A percentile compares a stretch with the other conserved stretches of the same genome.
phyloP scores from a whole-genome alignment of 129 eudicot genomes.

The Chrysanthemum makinoi region DNA sequence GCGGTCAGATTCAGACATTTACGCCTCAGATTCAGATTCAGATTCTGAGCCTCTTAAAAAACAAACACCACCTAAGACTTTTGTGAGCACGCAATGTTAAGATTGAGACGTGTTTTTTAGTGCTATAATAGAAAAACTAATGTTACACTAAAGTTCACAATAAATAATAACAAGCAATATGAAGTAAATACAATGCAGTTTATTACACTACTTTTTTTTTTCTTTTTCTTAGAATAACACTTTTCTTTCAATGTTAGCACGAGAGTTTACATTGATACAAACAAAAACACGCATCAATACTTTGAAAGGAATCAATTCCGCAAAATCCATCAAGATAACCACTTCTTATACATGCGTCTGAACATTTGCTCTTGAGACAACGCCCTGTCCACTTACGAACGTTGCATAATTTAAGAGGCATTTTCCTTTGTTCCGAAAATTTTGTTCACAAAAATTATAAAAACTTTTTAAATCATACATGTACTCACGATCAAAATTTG shows the following conservation, averaged over 20 bases:
- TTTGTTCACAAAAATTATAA: not conserved
- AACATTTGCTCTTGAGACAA: constrained; percentile 21
- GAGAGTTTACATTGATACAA: not conserved
- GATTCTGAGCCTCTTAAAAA: no score
- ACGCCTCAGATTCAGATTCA: no score
- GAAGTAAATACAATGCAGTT: no score
- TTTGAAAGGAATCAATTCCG: not conserved
- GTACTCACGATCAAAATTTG: not conserved
- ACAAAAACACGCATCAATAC: constrained; percentile 3
- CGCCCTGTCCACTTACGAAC: constrained; percentile 6
- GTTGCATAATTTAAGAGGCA: not conserved
- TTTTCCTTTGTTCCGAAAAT: not conserved
- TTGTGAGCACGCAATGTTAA: no score
- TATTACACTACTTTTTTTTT: no score
- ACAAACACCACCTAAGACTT: no score
- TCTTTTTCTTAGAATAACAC: no score
- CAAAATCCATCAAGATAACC: constrained; percentile 19
- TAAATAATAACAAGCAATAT: no score
- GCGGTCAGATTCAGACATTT: no score
- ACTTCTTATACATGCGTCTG: constrained; percentile 24
- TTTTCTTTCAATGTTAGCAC: no score
- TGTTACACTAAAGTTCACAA: no score
- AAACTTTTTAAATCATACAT: not conserved
- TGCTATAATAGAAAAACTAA: not conserved
- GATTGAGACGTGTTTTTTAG: no score